Evolutionary conservation across 257 asterid species (phyloP), one percentile per base, ranked within the genome.

Genomic region (Capsicum baccatum): DNA sequence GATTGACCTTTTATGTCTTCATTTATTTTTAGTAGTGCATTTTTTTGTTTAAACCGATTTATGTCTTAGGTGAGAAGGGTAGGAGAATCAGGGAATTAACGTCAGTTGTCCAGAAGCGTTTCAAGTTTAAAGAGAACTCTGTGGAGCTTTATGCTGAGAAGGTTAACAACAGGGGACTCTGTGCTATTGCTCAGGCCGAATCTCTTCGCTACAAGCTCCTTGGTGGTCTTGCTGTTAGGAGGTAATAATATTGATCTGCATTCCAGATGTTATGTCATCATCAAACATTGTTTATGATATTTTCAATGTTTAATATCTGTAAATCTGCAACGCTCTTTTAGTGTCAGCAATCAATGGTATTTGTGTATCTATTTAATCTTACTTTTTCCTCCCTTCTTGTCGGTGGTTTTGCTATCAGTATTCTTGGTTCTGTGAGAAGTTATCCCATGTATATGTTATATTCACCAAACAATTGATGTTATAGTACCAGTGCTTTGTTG

Each of bases 11-110:
- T 60, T 19, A 60, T 60, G 35, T 0, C 67, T 59, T 60, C 14
- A 60, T 60, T 3, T n/a, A 8, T 19, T 60, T 35, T n/a, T 35
- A n/a, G 67, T 60, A 60, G 33, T 19, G 33, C 14, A 19, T 19
- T n/a, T 59, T 55, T 55, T 19, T 19, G 13, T 60, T 60, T 60
- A 12, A 60, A 19, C 67, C 0, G 6, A 60, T 60, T 60, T 60
- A 60, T 60, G 14, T 60, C 3, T 60, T 21, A 92, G 95, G 94
- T 5, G 94, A 92, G 89, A 92, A 92, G 83, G 94, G 97, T 17
- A 87, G 95, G 85, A 90, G 95, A 85, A 91, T 92, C 39, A 90
- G 94, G 84, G 97, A 91, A 88, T 87, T 91, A 14, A 91, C 97
- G 33, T 92, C 95, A 1, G 90, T 89, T 26, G 94, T 91, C 47